A percentile compares a stretch with the other conserved stretches of the same genome.
Conservation (phyloP, 805 yeast species). For the Schwanniomyces polymorphus region DNA sequence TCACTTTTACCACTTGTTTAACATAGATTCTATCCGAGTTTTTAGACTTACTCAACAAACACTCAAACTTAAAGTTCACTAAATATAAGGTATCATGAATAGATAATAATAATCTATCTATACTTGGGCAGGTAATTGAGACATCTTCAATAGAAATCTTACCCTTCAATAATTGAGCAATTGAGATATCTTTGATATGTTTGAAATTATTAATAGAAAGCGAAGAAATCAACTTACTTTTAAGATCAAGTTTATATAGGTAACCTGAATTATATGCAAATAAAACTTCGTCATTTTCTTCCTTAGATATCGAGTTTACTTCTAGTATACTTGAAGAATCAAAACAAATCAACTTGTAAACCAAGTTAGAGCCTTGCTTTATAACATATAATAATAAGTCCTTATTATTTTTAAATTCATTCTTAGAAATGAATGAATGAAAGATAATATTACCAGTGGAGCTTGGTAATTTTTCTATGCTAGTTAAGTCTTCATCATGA, state of each 20-base stretch:
- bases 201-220: constrained; percentile 23
- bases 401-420: constrained; percentile 9
- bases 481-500: background rate
- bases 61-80: constrained; percentile 45
- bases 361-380: constrained; percentile 10
- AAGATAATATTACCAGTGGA: constrained; percentile 24
- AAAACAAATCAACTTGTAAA: constrained; percentile 25
- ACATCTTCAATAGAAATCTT: constrained; percentile 7
- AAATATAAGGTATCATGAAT: constrained; percentile 39
- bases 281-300: constrained; percentile 2
- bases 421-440: constrained; percentile 24
- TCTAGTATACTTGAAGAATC: constrained; percentile 21
- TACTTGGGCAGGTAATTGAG: constrained; percentile 40
- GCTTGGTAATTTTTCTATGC: constrained; percentile 14
- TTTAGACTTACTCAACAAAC: constrained; percentile 31
- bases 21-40: constrained; percentile 27
- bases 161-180: constrained; percentile 15
- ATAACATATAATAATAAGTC: constrained; percentile 11
- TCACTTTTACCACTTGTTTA: constrained; percentile 31
- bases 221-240: constrained; percentile 15
- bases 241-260: constrained; percentile 22
- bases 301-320: constrained; percentile 12
- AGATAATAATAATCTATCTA: constrained; percentile 48
- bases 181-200: constrained; percentile 15
- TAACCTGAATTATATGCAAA: constrained; percentile 26